A percentile compares a stretch with the other conserved stretches of the same genome.
Conservation (phyloP, 106 monocot species). For the Acorus calamus region DNA sequence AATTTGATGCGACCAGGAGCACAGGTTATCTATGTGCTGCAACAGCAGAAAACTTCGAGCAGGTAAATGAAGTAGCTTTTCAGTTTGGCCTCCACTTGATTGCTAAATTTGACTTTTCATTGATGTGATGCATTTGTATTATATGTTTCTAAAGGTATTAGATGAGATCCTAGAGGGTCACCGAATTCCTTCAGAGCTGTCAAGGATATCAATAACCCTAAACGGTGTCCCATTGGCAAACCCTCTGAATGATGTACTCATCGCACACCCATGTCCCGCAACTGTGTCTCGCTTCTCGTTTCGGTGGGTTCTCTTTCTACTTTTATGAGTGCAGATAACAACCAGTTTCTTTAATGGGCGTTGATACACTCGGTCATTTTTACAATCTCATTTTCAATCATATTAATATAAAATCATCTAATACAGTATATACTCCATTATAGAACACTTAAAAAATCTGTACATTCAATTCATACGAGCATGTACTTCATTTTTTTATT, state of each 20-base stretch:
- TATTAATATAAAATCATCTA: no score
- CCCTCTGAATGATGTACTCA: constrained; percentile 76
- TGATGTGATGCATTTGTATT: not conserved
- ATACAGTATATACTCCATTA: no score
- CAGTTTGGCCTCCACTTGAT: no score
- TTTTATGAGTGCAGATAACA: no score
- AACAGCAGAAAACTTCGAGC: constrained; percentile 65
- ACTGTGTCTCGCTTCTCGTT: constrained; percentile 92
- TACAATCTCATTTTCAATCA: no score
- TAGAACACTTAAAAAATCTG: no score
- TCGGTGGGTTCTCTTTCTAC: constrained; percentile 25
- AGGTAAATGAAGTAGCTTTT: constrained; percentile 21
- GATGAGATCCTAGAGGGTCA: constrained; percentile 65
- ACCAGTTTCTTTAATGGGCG: no score
- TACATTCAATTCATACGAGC: no score
- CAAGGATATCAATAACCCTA: constrained; percentile 60
- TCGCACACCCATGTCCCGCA: constrained; percentile 87
- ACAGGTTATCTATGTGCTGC: constrained; percentile 95
- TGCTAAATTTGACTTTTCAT: not conserved
- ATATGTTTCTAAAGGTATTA: constrained; percentile 39
- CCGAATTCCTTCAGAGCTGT: constrained; percentile 45
- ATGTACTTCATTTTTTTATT: no score
- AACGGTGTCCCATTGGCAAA: constrained; percentile 35
- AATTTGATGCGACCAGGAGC: constrained; percentile 90
- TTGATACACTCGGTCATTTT: no score